Conservation (phyloP, 1,139 yeast genomes). For the Komagataea norvegica region DNA sequence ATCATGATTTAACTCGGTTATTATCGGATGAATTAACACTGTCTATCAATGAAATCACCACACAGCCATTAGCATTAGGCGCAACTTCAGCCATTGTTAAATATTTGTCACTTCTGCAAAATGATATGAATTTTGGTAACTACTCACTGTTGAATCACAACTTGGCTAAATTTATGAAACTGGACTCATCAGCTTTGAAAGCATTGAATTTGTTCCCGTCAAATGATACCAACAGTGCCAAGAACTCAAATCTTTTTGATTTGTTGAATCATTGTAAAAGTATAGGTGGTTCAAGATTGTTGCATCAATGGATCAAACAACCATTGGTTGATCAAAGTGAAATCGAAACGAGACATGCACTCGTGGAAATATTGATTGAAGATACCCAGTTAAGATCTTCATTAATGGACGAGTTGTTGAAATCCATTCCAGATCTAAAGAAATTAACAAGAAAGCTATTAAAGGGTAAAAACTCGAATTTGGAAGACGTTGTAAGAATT, state of each 20-base stretch:
- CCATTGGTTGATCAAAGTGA: conserved; percentile 65
- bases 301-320: conserved; percentile 94
- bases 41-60: conserved; percentile 50
- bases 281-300: conserved; percentile 74
- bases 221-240: conserved; percentile 38
- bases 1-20: conserved; percentile 66
- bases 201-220: conserved; percentile 83
- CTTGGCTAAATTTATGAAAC: conserved; percentile 72
- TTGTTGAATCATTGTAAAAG: conserved; percentile 84
- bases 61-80: conserved; percentile 38
- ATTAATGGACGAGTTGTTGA: conserved; percentile 62
- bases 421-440: conserved; percentile 77
- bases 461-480: conserved; percentile 40
- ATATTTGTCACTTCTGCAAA: conserved; percentile 59
- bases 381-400: conserved; percentile 63
- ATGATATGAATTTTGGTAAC: conserved; percentile 48
- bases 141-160: conserved; percentile 61
- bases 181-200: conserved; percentile 84
- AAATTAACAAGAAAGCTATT: conserved; percentile 64
- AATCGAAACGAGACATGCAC: conserved; percentile 63
- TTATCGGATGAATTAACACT: conserved; percentile 51
- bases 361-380: conserved; percentile 69
- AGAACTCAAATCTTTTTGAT: conserved; percentile 69
- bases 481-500: conserved; percentile 88
- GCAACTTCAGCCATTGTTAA: conserved; percentile 58